phyloP scores from a whole-genome alignment of 2,329 filamentous ascomycete genomes.

The Trichophyton benhamiae region DNA sequence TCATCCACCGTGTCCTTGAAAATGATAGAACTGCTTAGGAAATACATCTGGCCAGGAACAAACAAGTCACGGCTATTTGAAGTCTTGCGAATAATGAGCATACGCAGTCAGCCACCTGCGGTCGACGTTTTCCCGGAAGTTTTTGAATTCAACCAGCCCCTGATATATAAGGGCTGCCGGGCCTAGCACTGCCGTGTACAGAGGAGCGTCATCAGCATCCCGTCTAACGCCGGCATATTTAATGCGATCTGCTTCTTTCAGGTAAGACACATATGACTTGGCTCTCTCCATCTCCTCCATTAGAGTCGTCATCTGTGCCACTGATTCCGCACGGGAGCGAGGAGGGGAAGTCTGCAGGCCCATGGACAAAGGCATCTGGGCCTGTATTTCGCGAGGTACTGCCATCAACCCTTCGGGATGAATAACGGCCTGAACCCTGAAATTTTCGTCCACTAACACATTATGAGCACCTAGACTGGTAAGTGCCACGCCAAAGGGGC shows the following conservation, averaged over 20 bases:
- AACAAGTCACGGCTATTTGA: neutral
- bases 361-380: neutral
- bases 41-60: neutral
- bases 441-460: slow-evolving; percentile 11
- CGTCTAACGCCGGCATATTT: neutral
- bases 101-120: neutral
- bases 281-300: neutral
- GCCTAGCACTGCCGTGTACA: neutral
- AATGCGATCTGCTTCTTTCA: neutral
- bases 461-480: slow-evolving; percentile 13
- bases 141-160: neutral
- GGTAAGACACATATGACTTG: neutral
- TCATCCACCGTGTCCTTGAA: neutral
- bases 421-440: slow-evolving; percentile 12
- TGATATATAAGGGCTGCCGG: neutral
- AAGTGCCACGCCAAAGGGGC: slow-evolving; percentile 11
- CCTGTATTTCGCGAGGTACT: slow-evolving; percentile 7
- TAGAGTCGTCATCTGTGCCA: neutral
- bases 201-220: neutral
- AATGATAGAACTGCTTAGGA: neutral
- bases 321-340: neutral
- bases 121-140: neutral
- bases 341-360: neutral
- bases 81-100: neutral
- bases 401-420: slow-evolving; percentile 13